Percentiles rank a stretch among this genome's conserved stretches.
These are phyloP conservation scores for Naganishia randhawae DNA, from an alignment of 768 basidiomycete genomes.

Conservation along the genomic window DNA sequence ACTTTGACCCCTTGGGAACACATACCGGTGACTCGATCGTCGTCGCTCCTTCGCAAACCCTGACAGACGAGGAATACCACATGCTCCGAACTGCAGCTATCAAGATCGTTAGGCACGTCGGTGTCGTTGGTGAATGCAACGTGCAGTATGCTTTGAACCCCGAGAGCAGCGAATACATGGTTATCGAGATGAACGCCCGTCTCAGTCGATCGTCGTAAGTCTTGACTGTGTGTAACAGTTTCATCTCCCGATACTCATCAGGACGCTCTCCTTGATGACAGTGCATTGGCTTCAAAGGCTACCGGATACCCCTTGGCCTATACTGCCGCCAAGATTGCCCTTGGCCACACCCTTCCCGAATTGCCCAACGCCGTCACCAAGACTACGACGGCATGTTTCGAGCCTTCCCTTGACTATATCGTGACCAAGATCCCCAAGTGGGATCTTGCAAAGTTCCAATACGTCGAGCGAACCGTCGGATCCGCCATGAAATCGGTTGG, in stretches of 20 bases:
- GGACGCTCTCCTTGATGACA: conserved; percentile 41
- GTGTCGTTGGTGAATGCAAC: conserved; percentile 52
- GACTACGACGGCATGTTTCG: conserved; percentile 98
- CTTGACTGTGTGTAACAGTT: no score
- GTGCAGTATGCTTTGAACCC: conserved; percentile 94
- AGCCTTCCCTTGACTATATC: conserved; percentile 97
- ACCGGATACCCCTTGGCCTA: conserved; percentile 99
- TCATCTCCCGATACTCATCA: neutral
- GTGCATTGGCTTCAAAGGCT: conserved; percentile 95
- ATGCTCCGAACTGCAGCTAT: conserved; percentile 97
- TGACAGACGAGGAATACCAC: conserved; percentile 97
- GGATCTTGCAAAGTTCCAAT: conserved; percentile 96
- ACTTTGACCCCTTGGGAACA: conserved; percentile 97
- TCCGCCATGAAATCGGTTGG: conserved; percentile 99
- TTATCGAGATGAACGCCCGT: conserved; percentile 97
- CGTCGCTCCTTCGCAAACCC: conserved; percentile 94
- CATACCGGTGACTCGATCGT: conserved; percentile 99
- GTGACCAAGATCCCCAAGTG: conserved; percentile 99
- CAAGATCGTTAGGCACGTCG: conserved; percentile 73
- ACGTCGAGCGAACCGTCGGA: conserved; percentile 90
- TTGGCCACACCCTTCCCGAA: conserved; percentile 94
- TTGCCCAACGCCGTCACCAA: conserved; percentile 98
- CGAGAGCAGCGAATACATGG: conserved; percentile 84
- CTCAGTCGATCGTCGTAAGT: conserved; percentile 65
- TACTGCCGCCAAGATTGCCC: conserved; percentile 97